Base-by-base conservation (phyloP, 208 protist genomes). In the Vickermania ingenoplastis region DNA sequence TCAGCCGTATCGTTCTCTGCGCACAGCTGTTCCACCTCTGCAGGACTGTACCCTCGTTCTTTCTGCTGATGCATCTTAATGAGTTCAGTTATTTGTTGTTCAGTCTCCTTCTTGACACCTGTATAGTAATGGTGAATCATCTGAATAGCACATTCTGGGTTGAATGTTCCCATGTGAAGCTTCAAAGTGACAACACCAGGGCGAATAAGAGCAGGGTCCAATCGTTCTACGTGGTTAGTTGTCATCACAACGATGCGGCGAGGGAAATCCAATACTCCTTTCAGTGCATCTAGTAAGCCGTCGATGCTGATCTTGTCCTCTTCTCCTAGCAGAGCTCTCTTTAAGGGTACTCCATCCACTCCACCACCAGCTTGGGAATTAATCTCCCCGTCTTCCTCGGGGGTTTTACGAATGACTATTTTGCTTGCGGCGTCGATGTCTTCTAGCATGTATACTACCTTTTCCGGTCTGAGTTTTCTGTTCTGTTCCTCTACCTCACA, bases 191-290 rank as follows among this genome's bases (percentile, higher is more conserved):
- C 68, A 53, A 95, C 78, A 11, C 94, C 94, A 11, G 89, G 89
- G 25, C 85, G 71, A 17, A 92, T 53, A n/a, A 97, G 61, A 1
- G 88, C 83, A 3, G 81, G 73, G 59, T 94, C 74, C 3, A 97
- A 75, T 51, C 82, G 71, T 28, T 97, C 91, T 26, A 93, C 72
- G 69, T 96, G 90, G 69, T 97, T 97, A n/a, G 91, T 97, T 2
- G 94, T 97, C 84, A 97, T 93, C 24, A 97, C 73, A 26, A 97
- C 67, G 23, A 97, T 87, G 22, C 89, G 78, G 41, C 86, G 83
- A 2, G 97, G 95, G 13, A 78, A 61, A 56, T 91, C 78, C 1
- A 91, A 73, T 25, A 98, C 76, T 28, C 97, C 96, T 36, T 93
- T 92, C 28, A 99, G 79, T 2, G 92, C 86, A 57, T 97, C 95